These are phyloP conservation scores for Rosa multiflora DNA, from an alignment of 306 rosid species.

Conservation along the genomic window DNA sequence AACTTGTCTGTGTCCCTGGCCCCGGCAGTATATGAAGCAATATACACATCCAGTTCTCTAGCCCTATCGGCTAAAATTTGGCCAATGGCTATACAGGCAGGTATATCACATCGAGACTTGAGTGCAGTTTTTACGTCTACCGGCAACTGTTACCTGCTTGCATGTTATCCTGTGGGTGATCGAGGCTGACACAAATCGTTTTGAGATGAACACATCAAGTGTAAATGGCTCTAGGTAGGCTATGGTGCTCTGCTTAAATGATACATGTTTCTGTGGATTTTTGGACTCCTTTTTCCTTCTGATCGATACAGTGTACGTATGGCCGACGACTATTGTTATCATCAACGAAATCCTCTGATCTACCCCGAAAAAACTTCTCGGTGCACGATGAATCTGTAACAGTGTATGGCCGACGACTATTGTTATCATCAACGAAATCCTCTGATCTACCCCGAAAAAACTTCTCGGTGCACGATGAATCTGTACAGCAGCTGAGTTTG, in stretches of 20 bases:
- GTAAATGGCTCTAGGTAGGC: constrained; percentile 97
- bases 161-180: constrained; percentile 87
- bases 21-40: constrained; percentile 85
- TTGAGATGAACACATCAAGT: constrained; percentile 89
- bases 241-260: constrained; percentile 82
- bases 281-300: constrained; percentile 80
- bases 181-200: constrained; percentile 89
- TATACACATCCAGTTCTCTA: constrained; percentile 89
- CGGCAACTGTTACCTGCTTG: constrained; percentile 96
- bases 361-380: constrained; percentile 92
- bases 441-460: constrained; percentile 76
- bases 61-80: constrained; percentile 80
- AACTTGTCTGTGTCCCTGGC: constrained; percentile 89
- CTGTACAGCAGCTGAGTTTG: constrained; percentile 30
- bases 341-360: constrained; percentile 69
- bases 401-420: constrained; percentile 84
- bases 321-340: constrained; percentile 87
- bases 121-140: constrained; percentile 91
- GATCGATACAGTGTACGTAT: constrained; percentile 75
- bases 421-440: constrained; percentile 83
- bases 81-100: constrained; percentile 88
- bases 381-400: constrained; percentile 58
- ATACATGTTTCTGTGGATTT: constrained; percentile 78
- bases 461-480: constrained; percentile 69
- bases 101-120: constrained; percentile 80